A percentile compares a stretch with the other conserved stretches of the same genome.
Evolutionary conservation across 1,284 basidiomycete genomes (phyloP).

Genomic region (Cystobasidium pallidum): DNA sequence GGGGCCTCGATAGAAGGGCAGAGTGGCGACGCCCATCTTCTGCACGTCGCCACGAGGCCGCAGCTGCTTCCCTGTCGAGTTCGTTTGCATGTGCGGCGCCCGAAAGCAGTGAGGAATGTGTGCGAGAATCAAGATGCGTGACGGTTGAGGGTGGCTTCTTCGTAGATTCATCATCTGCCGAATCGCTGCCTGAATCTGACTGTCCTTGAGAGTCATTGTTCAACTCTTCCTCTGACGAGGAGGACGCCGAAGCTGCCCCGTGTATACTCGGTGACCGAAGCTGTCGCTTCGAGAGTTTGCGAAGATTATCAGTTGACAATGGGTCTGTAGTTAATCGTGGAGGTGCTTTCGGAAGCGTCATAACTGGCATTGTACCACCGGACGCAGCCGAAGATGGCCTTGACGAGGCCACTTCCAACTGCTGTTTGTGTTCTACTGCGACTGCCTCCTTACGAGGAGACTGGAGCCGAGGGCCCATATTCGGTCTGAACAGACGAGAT

Average conservation of each 20-base stretch:
- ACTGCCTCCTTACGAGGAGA: background rate
- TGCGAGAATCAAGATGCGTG: background rate
- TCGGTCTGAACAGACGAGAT: conserved; percentile 20
- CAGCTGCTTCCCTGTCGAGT: conserved; percentile 19
- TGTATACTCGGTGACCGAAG: conserved; percentile 18
- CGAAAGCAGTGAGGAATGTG: background rate
- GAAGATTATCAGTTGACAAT: conserved; percentile 38
- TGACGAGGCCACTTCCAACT: background rate
- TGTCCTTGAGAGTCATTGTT: background rate
- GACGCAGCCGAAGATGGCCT: background rate
- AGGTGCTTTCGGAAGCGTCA: conserved; percentile 35
- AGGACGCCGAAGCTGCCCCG: conserved; percentile 22
- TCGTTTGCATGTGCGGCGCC: background rate
- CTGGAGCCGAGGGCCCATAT: conserved; percentile 22
- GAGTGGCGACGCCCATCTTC: conserved; percentile 43
- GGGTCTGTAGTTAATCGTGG: conserved; percentile 38
- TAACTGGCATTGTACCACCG: background rate
- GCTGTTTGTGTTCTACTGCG: background rate
- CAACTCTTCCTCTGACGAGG: conserved; percentile 9
- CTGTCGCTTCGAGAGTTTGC: conserved; percentile 20
- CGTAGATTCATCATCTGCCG: conserved; percentile 37
- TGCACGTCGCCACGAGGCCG: conserved; percentile 35
- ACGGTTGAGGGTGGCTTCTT: conserved; percentile 24
- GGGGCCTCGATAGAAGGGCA: conserved; percentile 39
- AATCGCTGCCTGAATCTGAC: conserved; percentile 22